Evolutionary conservation across 805 yeast species (phyloP).

Genomic region (Candida dajiaensis): DNA sequence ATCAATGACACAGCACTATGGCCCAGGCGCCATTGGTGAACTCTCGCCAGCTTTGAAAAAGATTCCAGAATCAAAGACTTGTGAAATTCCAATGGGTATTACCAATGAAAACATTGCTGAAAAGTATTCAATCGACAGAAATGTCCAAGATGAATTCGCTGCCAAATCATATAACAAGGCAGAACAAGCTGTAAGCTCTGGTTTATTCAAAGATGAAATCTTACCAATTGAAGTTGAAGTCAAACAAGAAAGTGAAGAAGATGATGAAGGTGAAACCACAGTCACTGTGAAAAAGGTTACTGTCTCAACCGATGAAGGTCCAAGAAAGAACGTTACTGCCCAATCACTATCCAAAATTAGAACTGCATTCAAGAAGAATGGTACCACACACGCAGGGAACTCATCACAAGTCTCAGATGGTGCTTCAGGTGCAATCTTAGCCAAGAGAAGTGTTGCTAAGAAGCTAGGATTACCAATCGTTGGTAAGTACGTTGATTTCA

Average conservation of each 20-base stretch:
- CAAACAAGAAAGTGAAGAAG: slow-evolving; percentile 47
- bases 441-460: slow-evolving; percentile 83
- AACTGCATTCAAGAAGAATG: slow-evolving; percentile 80
- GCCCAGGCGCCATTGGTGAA: slow-evolving; percentile 66
- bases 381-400: slow-evolving; percentile 92
- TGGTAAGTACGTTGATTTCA: slow-evolving; percentile 76
- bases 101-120: slow-evolving; percentile 88
- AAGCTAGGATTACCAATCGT: slow-evolving; percentile 61
- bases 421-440: slow-evolving; percentile 83
- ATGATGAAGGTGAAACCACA: slow-evolving; percentile 38
- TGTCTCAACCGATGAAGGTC: slow-evolving; percentile 80
- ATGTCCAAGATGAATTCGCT: slow-evolving; percentile 82
- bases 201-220: slow-evolving; percentile 84
- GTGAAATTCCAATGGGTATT: slow-evolving; percentile 93
- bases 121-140: slow-evolving; percentile 57
- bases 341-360: slow-evolving; percentile 65
- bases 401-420: slow-evolving; percentile 96
- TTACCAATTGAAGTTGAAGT: slow-evolving; percentile 66
- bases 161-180: slow-evolving; percentile 86
- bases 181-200: slow-evolving; percentile 59
- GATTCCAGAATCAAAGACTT: slow-evolving; percentile 52
- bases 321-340: slow-evolving; percentile 80
- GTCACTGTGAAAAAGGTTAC: slow-evolving; percentile 22
- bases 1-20: slow-evolving; percentile 87
- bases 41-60: slow-evolving; percentile 45